Percentiles rank a stretch among this genome's conserved stretches.
Conservation (phyloP, 2,329 filamentous ascomycete species). For the Colletotrichum tropicale region DNA sequence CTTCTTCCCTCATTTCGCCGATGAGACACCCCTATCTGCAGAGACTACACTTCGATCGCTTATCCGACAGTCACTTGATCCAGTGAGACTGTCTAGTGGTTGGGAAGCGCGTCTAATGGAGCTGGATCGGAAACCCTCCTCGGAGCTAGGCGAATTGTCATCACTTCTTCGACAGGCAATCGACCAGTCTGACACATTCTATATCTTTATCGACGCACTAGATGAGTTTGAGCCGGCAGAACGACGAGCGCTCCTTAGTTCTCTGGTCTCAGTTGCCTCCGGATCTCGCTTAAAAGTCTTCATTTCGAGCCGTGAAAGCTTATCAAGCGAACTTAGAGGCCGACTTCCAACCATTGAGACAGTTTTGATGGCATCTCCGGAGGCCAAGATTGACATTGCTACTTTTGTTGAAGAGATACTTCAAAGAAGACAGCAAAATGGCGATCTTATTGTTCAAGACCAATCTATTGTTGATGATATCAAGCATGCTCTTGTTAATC, state of each 20-base stretch:
- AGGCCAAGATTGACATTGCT: not conserved
- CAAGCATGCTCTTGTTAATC: not conserved
- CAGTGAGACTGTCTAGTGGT: not conserved
- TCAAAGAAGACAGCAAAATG: not conserved
- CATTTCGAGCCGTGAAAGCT: not conserved
- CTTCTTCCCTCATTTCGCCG: not conserved
- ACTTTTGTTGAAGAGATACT: not conserved
- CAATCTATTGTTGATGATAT: not conserved
- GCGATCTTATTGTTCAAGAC: not conserved
- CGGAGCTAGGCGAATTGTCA: not conserved
- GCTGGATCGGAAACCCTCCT: not conserved
- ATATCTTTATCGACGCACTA: not conserved
- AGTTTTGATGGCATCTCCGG: not conserved
- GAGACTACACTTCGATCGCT: not conserved
- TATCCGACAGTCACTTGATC: not conserved
- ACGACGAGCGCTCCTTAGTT: not conserved
- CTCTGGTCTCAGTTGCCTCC: not conserved
- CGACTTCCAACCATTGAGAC: not conserved
- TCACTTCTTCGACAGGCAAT: not conserved
- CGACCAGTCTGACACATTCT: not conserved
- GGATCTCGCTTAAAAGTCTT: not conserved
- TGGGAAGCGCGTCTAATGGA: fast-evolving
- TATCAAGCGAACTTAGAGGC: not conserved
- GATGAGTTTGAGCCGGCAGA: not conserved
- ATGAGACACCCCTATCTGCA: not conserved